A percentile compares a stretch with the other conserved stretches of the same genome.
Evolutionary conservation across 208 protist genomes (phyloP).

Genomic region (Wallacemonas sp.): DNA sequence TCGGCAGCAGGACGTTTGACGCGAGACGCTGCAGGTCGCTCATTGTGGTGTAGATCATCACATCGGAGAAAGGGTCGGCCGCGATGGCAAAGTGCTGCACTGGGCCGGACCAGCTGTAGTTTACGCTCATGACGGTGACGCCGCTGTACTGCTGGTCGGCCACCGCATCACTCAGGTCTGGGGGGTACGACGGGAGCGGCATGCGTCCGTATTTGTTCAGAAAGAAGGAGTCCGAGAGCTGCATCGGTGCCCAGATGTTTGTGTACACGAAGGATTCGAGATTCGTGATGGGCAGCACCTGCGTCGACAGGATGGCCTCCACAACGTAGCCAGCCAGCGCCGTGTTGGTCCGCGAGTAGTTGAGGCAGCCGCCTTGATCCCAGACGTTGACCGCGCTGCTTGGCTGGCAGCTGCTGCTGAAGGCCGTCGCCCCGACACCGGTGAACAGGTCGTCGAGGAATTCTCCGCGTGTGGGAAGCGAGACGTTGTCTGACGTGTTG

Average conservation of each 20-base stretch:
- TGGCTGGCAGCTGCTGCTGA: conserved; percentile 14
- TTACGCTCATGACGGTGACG: conserved; percentile 34
- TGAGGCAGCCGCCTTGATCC: conserved; percentile 28
- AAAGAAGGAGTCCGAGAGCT: conserved; percentile 53
- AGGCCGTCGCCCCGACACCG: not conserved
- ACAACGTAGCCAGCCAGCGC: conserved; percentile 61
- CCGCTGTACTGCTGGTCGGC: not conserved
- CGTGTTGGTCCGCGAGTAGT: conserved; percentile 53
- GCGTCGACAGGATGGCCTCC: conserved; percentile 30
- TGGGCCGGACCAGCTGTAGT: conserved; percentile 7
- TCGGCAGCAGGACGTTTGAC: conserved; percentile 30
- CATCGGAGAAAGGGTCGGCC: conserved; percentile 54
- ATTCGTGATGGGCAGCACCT: conserved; percentile 18
- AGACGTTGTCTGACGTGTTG: conserved; percentile 1
- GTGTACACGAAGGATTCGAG: conserved; percentile 46
- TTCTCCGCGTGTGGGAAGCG: conserved; percentile 16
- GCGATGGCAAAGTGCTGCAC: conserved; percentile 26
- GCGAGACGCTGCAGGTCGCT: conserved; percentile 35
- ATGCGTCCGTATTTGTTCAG: conserved; percentile 24
- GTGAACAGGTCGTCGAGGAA: conserved; percentile 48
- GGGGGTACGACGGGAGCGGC: conserved; percentile 31
- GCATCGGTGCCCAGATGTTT: conserved; percentile 36
- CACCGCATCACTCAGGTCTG: not conserved
- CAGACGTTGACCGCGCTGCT: conserved; percentile 9
- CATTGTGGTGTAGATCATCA: conserved; percentile 64